Base-by-base conservation (phyloP, 148 eudicot genomes). In the Limonium bicolor region DNA sequence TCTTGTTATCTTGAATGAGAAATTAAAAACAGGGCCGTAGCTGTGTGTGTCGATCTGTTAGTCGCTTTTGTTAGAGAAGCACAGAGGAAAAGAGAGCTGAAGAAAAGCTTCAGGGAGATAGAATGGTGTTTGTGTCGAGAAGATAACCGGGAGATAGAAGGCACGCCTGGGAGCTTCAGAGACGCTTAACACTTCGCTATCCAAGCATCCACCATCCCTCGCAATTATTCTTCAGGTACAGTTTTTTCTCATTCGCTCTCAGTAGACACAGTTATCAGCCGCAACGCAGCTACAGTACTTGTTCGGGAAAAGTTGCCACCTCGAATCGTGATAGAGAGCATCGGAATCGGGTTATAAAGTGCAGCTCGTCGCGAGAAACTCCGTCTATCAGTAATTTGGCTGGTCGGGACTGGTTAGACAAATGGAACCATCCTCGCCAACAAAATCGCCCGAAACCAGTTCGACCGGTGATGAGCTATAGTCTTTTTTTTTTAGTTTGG, bases 361-460 rank as follows among this genome's bases (percentile, higher is more conserved):
- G 28, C 50, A 42, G 51, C 48, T 53, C 16, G 10, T 6, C 42
- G 15, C 14, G 33, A 43, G 72, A 55, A 60, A 23, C 53, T 27
- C 22, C 62, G 19, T 16, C 15, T 48, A 12, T 44, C 9, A 26
- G 26, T 23, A 46, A 41, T 51, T 31, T 47, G 18, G 62, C 68
- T 52, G 32, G 65, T 32, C 56, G 63, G 61, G 66, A 66, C 45
- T 88, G 96, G 96, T 54, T 88, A 47, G 74, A 62, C 16, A 77
- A 77, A 67, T 83, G 96, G 94, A 74, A 80, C 56, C 69, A 61
- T 43, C 54, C 60, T 52, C 62, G 48, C n/a, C 50, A 61, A 34
- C 40, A 49, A 36, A 52, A 39, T 38, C 27, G 41, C 55, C 70
- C 72, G 2, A 79, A 61, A 62, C 38, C 63, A 20, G 77, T 83